Conservation (phyloP, 257 asterid genomes). For the Sherardia arvensis region DNA sequence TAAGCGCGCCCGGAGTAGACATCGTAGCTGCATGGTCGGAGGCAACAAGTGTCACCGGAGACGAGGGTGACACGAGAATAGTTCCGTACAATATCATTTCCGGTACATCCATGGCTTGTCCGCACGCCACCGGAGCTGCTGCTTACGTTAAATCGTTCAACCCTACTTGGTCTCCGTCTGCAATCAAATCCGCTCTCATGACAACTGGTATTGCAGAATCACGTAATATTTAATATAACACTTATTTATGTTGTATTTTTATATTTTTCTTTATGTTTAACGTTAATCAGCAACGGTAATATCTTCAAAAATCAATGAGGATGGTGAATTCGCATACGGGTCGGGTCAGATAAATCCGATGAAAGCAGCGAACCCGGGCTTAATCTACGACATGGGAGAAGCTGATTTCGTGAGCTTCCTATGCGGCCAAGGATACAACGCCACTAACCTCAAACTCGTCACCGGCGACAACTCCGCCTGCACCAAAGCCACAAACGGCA, state of each 20-base stretch:
- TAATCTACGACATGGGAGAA: constrained; percentile 44
- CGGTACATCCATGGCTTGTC: constrained; percentile 71
- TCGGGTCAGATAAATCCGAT: constrained; percentile 66
- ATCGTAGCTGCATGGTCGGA: constrained; percentile 71
- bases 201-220: constrained; percentile 35
- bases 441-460: constrained; percentile 26
- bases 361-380: constrained; percentile 48
- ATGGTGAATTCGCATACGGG: constrained; percentile 59
- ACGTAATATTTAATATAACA: not conserved
- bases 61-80: constrained; percentile 24
- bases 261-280: no score
- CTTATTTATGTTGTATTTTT: no score
- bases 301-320: constrained; percentile 27
- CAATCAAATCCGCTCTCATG: constrained; percentile 64
- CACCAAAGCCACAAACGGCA: constrained; percentile 22
- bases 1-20: constrained; percentile 63
- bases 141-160: constrained; percentile 54
- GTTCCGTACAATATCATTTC: constrained; percentile 48
- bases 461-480: constrained; percentile 49
- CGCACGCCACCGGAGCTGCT: constrained; percentile 64
- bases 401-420: constrained; percentile 45
- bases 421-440: constrained; percentile 71
- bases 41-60: constrained; percentile 32
- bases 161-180: constrained; percentile 66
- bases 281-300: constrained; percentile 39